A percentile compares a stretch with the other conserved stretches of the same genome.
Evolutionary conservation across 2,329 filamentous ascomycete species (phyloP).

Genomic region (Fusarium xyrophilum): DNA sequence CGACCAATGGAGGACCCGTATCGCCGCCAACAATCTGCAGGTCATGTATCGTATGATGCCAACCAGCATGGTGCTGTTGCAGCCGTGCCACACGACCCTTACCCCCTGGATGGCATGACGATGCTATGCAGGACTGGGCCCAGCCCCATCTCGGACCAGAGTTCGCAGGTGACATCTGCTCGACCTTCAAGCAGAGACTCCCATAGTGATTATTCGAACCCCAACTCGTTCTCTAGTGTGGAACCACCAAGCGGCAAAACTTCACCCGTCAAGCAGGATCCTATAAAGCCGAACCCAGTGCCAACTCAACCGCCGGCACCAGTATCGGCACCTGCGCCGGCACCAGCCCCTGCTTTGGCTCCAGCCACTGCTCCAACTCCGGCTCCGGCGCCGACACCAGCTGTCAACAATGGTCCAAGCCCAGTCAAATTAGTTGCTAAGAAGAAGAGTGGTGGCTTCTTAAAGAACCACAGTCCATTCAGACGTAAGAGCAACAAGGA

Average conservation of each 20-base stretch:
- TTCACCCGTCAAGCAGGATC: constrained; percentile 74
- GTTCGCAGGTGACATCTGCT: constrained; percentile 61
- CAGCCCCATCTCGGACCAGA: constrained; percentile 65
- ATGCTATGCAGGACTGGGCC: constrained; percentile 88
- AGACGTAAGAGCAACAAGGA: constrained; percentile 89
- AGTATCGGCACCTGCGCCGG: neutral
- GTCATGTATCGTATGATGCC: constrained; percentile 49
- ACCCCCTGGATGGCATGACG: constrained; percentile 95
- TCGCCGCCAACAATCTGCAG: constrained; percentile 28
- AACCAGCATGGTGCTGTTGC: constrained; percentile 68
- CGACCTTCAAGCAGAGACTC: constrained; percentile 86
- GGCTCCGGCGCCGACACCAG: neutral
- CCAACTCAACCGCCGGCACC: neutral
- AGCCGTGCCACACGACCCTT: constrained; percentile 86
- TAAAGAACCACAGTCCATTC: constrained; percentile 92
- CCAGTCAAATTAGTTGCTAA: constrained; percentile 72
- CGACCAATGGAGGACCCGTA: constrained; percentile 39
- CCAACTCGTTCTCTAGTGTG: constrained; percentile 86
- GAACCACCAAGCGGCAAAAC: constrained; percentile 77
- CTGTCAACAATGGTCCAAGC: constrained; percentile 36
- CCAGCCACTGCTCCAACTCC: neutral
- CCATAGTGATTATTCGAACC: constrained; percentile 88
- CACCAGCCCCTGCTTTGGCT: neutral
- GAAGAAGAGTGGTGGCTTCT: constrained; percentile 84
- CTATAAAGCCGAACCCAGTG: constrained; percentile 13